These are phyloP conservation scores for Penicillium robsamsonii DNA, from an alignment of 495 filamentous ascomycete species.

Conservation along the genomic window DNA sequence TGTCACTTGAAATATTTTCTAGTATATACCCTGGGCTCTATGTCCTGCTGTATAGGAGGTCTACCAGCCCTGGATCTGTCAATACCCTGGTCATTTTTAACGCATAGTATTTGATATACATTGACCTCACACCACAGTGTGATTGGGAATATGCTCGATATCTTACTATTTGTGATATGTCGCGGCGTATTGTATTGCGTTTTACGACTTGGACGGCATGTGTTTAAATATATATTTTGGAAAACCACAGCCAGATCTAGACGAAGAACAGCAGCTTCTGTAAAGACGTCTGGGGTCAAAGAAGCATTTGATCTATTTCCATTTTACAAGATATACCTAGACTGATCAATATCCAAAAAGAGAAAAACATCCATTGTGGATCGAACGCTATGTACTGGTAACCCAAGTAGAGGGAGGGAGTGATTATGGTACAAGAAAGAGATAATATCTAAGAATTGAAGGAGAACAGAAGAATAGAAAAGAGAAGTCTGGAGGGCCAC, in stretches of 20 bases:
- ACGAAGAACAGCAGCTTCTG: background rate
- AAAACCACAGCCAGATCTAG: background rate
- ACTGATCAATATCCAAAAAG: background rate
- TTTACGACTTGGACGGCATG: background rate
- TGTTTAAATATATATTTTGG: background rate
- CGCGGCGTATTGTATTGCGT: too few species aligned
- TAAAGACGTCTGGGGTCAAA: background rate
- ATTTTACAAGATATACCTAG: background rate
- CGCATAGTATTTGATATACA: too few species aligned
- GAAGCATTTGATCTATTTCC: background rate
- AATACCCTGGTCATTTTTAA: too few species aligned
- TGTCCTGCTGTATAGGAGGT: background rate
- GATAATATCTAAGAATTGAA: slow-evolving; percentile 3
- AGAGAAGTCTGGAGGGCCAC: background rate
- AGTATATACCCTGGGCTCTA: background rate
- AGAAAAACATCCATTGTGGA: background rate
- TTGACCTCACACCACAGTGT: too few species aligned
- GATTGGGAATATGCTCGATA: too few species aligned
- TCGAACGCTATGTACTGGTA: slow-evolving; percentile 9
- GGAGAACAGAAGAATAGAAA: background rate
- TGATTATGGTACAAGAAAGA: slow-evolving; percentile 15
- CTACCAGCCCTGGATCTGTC: background rate
- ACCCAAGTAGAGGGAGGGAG: slow-evolving; percentile 1
- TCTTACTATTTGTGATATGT: too few species aligned
- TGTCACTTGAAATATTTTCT: too few species aligned